Evolutionary conservation across 192 early-diverging fungal species (phyloP).

Genomic region (Mortierella claussenii): DNA sequence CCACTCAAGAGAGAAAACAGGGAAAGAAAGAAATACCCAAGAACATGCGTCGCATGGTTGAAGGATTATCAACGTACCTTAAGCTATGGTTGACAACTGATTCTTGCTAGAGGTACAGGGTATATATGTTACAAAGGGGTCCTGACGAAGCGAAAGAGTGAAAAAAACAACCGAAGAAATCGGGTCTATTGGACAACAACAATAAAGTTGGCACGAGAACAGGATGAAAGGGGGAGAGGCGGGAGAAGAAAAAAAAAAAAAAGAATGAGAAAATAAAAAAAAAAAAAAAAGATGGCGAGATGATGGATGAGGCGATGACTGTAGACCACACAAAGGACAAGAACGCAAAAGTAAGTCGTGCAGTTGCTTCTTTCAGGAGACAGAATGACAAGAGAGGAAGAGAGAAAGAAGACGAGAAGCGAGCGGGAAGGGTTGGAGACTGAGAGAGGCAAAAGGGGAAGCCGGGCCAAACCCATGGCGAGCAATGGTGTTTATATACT

Average conservation of each 20-base stretch:
- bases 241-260: background rate
- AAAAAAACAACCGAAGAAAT: too few relatives aligned
- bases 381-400: too few relatives aligned
- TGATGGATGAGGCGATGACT: background rate
- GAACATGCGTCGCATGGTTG: too few relatives aligned
- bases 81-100: too few relatives aligned
- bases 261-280: background rate
- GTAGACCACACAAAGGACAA: background rate
- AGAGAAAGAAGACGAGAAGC: background rate
- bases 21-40: too few relatives aligned
- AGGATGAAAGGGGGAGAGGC: background rate
- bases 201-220: too few relatives aligned
- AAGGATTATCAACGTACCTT: too few relatives aligned
- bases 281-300: background rate
- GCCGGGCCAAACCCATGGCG: background rate
- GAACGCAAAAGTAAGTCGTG: background rate
- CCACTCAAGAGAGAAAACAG: too few relatives aligned
- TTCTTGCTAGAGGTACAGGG: too few relatives aligned
- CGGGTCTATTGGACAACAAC: too few relatives aligned
- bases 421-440: background rate
- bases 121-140: too few relatives aligned
- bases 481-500: conserved; percentile 8
- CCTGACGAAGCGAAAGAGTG: too few relatives aligned
- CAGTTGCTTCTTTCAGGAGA: background rate
- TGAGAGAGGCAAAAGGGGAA: conserved; percentile 8